Base-by-base conservation (phyloP, 352 stramenopile genomes). In the Pythium brassicae region DNA sequence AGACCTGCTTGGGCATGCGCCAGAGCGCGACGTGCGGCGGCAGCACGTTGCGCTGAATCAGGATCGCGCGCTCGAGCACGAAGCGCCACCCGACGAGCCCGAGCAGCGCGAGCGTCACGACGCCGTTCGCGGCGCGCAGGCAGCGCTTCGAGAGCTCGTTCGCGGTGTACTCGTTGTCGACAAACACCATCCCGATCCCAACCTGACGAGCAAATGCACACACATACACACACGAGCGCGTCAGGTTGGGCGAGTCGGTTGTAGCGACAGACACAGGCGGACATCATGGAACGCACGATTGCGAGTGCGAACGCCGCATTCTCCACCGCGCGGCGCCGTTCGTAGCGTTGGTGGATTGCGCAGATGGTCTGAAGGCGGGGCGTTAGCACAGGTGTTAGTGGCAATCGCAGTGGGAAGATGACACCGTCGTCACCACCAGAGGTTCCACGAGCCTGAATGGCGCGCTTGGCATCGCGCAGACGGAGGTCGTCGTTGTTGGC, bases 131-230 rank as follows among this genome's bases (percentile, higher is more conserved):
- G 7, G 66, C 42, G 6, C 82, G 82, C 35, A 90, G 50, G 7
- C 40, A 49, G 9, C 76, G 48, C 59, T 86, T 82, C 25, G 59
- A 60, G 4, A 50, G 35, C 32, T 59, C 57, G n/a, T 51, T 66
- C 14, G 65, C 58, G 8, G 66, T 58, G 58, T 86, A 80, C 61
- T 78, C 68, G 39, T 87, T 89, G 63, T 92, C 82, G 23, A 90
- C 56, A 37, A 90, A 80, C 26, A 92, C 70, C 22, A 92, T 61
- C 15, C 73, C 27, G 25, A 92, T 66, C 26, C 79, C 77, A 12
- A 63, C 57, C 76, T 87, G 29, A 12, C 19, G 5, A 9, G 11
- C 20, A 2, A 1, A 32, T 20, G 45, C 8, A 37, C 32, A 11
- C 32, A 37, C 2, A 14, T 7, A 14, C 32, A 37, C n/a, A n/a